These are phyloP conservation scores for Didymella lethalis DNA, from an alignment of 2,329 filamentous ascomycete species.

Conservation along the genomic window DNA sequence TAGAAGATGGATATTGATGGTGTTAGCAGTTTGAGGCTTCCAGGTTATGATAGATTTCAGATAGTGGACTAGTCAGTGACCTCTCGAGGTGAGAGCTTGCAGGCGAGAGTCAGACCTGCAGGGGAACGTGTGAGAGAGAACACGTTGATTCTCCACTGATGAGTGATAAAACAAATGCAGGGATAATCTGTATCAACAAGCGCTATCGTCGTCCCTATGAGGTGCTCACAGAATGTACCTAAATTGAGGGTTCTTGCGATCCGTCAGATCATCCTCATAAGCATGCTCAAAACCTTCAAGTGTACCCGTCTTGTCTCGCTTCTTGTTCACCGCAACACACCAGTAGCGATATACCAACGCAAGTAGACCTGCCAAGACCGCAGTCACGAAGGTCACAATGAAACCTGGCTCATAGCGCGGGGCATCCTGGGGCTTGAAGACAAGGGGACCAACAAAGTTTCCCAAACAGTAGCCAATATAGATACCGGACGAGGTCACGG, in stretches of 20 bases:
- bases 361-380: slow-evolving; percentile 46
- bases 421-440: slow-evolving; percentile 28
- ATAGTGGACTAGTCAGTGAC: neutral
- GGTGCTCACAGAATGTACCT: slow-evolving; percentile 24
- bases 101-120: neutral
- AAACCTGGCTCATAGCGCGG: slow-evolving; percentile 51
- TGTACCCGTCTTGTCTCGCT: slow-evolving; percentile 53
- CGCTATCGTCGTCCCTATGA: neutral
- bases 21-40: too few species aligned
- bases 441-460: slow-evolving; percentile 45
- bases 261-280: slow-evolving; percentile 61
- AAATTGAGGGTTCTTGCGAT: slow-evolving; percentile 40
- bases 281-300: slow-evolving; percentile 61
- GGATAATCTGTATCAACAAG: neutral
- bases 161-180: neutral
- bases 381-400: slow-evolving; percentile 51
- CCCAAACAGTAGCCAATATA: slow-evolving; percentile 60
- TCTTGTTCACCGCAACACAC: slow-evolving; percentile 56
- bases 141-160: neutral
- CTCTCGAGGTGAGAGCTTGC: neutral
- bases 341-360: slow-evolving; percentile 55
- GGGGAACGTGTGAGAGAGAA: neutral
- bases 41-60: neutral
- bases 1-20: too few species aligned
- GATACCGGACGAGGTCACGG: slow-evolving; percentile 56